Evolutionary conservation across 306 rosid genomes (phyloP).

Genomic region (Biancaea sappan): DNA sequence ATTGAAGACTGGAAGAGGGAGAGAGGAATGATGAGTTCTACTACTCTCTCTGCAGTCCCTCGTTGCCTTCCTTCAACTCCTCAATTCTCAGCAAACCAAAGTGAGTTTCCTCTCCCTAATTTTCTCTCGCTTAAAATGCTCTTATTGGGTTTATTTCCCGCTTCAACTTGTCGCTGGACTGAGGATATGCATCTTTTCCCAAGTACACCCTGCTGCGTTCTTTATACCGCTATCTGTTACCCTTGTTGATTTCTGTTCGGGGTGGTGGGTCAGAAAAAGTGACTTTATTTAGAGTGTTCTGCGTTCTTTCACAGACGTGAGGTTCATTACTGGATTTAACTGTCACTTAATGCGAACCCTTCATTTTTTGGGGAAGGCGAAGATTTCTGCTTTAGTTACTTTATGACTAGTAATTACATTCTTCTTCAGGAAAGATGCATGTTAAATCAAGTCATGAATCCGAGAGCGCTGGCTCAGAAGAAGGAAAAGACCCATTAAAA

Average conservation of each 20-base stretch:
- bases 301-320: not conserved
- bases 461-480: not conserved
- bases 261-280: not conserved
- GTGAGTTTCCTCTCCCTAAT: not conserved
- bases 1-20: not conserved
- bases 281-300: not conserved
- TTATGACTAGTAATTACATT: not conserved
- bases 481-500: not conserved
- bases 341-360: not conserved
- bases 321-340: not conserved
- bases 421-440: constrained; percentile 24
- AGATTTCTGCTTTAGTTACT: not conserved
- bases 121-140: not conserved
- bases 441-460: constrained; percentile 15
- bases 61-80: not conserved
- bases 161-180: not conserved
- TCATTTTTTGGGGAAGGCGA: not conserved
- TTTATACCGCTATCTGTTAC: not conserved
- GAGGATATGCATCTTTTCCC: not conserved
- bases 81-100: not conserved
- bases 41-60: not conserved
- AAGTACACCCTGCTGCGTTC: not conserved
- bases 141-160: not conserved
- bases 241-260: not conserved
- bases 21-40: not conserved